Evolutionary conservation across 2,329 filamentous ascomycete genomes (phyloP).

Genomic region (Epichloe uncinata): DNA sequence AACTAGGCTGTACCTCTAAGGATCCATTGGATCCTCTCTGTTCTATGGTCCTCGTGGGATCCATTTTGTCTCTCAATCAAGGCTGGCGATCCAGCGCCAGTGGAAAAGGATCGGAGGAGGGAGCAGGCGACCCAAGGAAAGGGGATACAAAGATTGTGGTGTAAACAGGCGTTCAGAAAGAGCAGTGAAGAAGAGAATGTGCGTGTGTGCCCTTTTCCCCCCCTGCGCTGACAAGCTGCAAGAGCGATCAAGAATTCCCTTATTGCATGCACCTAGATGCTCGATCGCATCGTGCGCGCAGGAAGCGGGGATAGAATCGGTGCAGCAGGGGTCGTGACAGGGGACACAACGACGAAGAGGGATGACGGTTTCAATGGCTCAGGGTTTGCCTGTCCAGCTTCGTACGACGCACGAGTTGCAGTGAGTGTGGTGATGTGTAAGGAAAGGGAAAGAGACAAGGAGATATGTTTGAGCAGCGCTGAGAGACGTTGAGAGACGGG

Average conservation of each 20-base stretch:
- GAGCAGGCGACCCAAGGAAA: neutral
- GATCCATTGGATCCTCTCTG: slow-evolving; percentile 15
- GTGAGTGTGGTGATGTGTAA: neutral
- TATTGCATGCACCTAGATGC: neutral
- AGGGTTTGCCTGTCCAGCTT: neutral
- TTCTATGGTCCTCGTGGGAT: slow-evolving; percentile 20
- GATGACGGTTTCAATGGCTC: neutral
- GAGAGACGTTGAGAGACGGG: neutral
- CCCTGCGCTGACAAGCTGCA: neutral
- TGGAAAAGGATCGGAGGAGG: neutral
- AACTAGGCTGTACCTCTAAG: slow-evolving; percentile 22
- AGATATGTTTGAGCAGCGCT: neutral
- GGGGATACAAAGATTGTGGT: neutral
- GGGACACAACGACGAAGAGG: too few species aligned
- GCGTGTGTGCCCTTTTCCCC: neutral
- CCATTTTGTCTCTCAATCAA: slow-evolving; percentile 17
- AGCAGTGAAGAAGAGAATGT: neutral
- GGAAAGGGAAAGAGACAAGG: neutral
- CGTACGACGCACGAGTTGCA: neutral
- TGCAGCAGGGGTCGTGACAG: neutral
- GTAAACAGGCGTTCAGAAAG: neutral
- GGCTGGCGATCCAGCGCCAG: slow-evolving; percentile 10
- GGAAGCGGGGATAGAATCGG: neutral
- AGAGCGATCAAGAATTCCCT: neutral
- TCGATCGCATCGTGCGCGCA: slow-evolving; percentile 4